phyloP scores from a whole-genome alignment of 2,329 filamentous ascomycete genomes.

The Plenodomus tracheiphilus region DNA sequence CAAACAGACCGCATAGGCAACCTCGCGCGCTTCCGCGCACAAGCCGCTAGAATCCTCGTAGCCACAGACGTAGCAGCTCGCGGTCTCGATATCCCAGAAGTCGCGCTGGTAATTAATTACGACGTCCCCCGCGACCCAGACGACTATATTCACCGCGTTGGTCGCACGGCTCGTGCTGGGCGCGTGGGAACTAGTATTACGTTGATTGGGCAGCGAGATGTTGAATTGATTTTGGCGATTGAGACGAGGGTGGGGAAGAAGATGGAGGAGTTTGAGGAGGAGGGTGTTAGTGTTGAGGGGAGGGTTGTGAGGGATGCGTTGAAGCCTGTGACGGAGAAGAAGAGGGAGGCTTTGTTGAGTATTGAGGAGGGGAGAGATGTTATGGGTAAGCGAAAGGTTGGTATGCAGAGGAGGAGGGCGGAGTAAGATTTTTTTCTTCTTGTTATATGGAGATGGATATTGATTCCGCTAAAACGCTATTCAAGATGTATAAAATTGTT shows the following conservation, averaged over 20 bases:
- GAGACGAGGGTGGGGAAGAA: slow-evolving; percentile 78
- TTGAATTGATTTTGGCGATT: slow-evolving; percentile 86
- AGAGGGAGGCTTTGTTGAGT: slow-evolving; percentile 85
- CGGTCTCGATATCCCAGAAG: slow-evolving; percentile 93
- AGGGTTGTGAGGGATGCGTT: slow-evolving; percentile 82
- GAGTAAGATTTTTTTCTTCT: no score
- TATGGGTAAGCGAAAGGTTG: slow-evolving; percentile 71
- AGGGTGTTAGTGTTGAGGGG: slow-evolving; percentile 91
- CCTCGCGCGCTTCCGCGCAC: slow-evolving; percentile 86
- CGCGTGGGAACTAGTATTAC: slow-evolving; percentile 80
- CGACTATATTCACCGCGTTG: slow-evolving; percentile 96
- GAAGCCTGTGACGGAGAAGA: slow-evolving; percentile 93
- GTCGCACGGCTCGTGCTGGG: slow-evolving; percentile 91
- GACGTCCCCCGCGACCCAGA: slow-evolving; percentile 95
- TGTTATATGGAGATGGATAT: not conserved
- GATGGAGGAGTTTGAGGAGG: slow-evolving; percentile 84
- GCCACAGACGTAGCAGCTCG: slow-evolving; percentile 94
- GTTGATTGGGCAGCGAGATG: slow-evolving; percentile 90
- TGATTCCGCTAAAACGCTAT: slow-evolving; percentile 7
- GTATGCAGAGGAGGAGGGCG: slow-evolving; percentile 37
- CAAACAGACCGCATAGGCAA: slow-evolving; percentile 87
- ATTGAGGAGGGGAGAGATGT: slow-evolving; percentile 93
- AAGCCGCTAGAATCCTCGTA: slow-evolving; percentile 84
- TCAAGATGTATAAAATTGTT: not conserved
- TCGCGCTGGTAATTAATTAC: slow-evolving; percentile 89